A percentile compares a stretch with the other conserved stretches of the same genome.
Evolutionary conservation across 345 rosid genomes (phyloP).

Genomic region (Limnanthes douglasii): DNA sequence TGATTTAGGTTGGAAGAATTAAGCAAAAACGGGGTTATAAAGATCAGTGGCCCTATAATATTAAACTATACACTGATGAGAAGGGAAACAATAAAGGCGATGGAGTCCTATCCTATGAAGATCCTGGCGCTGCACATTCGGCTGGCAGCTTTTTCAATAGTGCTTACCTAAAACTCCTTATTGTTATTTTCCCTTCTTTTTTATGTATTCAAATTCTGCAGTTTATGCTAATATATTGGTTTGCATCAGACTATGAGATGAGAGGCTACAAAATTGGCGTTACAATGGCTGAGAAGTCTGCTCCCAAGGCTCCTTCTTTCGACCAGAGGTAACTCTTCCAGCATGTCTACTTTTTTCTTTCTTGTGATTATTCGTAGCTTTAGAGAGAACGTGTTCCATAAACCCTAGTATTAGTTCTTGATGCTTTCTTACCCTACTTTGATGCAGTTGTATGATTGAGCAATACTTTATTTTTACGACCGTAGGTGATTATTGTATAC

Average conservation of each 20-base stretch:
- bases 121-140: constrained; percentile 90
- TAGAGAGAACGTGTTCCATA: not conserved
- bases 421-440: not conserved
- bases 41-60: constrained; percentile 97
- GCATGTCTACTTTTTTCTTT: not conserved
- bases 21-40: constrained; percentile 97
- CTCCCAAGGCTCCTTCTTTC: constrained; percentile 38
- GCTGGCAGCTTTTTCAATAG: constrained; percentile 87
- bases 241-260: constrained; percentile 53
- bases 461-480: not conserved
- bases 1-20: constrained; percentile 71
- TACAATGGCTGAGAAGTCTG: constrained; percentile 89
- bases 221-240: constrained; percentile 3
- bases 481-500: not conserved
- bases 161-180: constrained; percentile 13
- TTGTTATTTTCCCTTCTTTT: too few relatives aligned
- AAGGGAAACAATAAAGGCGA: constrained; percentile 88
- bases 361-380: constrained; percentile 2
- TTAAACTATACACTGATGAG: constrained; percentile 88
- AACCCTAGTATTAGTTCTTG: not conserved
- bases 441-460: not conserved
- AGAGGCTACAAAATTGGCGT: constrained; percentile 77
- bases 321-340: constrained; percentile 45
- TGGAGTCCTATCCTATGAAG: constrained; percentile 84
- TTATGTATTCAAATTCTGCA: not conserved